Conservation (phyloP, 1,284 basidiomycete species). For the Pisolithus thermaeus region DNA sequence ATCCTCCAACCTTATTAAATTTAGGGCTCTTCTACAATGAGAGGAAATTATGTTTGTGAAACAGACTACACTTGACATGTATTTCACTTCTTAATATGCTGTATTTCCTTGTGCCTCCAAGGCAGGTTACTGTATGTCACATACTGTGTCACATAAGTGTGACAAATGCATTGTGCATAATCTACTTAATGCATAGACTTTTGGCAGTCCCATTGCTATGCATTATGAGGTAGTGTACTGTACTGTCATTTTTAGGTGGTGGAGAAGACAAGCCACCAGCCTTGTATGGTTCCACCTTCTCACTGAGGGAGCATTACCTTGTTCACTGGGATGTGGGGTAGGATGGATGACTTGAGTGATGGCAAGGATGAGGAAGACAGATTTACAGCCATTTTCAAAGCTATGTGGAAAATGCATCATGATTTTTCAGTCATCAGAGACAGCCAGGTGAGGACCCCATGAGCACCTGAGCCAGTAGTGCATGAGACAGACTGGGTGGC, state of each 20-base stretch:
- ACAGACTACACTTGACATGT: neutral
- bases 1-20: neutral
- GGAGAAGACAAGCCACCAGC: neutral
- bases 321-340: conserved; percentile 23
- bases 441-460: too few species aligned
- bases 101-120: neutral
- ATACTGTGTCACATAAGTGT: neutral
- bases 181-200: too few species aligned
- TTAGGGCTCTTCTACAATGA: neutral
- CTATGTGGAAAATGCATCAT: too few species aligned
- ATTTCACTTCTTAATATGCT: neutral
- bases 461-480: too few species aligned
- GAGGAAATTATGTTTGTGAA: neutral
- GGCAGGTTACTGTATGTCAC: neutral
- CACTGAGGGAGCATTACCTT: too few species aligned
- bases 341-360: conserved; percentile 53
- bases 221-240: too few species aligned
- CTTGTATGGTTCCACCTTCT: too few species aligned
- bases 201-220: too few species aligned
- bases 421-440: too few species aligned
- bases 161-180: too few species aligned
- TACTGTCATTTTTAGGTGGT: neutral
- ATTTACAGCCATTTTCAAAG: too few species aligned
- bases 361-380: conserved; percentile 43
- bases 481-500: too few species aligned